These are phyloP conservation scores for Linnemannia schmuckeri DNA, from an alignment of 192 early-diverging fungal species.

Conservation along the genomic window DNA sequence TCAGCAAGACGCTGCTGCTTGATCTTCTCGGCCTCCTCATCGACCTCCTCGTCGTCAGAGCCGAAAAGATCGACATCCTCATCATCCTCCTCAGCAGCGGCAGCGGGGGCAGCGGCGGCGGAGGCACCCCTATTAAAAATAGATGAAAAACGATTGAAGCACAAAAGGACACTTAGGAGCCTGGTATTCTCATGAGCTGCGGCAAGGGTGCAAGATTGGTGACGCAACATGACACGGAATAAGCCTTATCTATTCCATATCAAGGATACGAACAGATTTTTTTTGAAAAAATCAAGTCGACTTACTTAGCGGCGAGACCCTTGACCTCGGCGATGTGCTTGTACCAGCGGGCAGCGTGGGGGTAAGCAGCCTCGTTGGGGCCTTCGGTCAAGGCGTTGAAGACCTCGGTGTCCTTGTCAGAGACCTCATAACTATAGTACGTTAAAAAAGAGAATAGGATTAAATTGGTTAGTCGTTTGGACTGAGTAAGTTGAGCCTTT, in stretches of 20 bases:
- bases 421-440: constrained; percentile 72
- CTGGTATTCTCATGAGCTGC: not conserved
- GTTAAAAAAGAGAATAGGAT: not conserved
- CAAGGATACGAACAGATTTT: not conserved
- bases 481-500: not conserved
- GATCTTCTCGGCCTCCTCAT: constrained; percentile 90
- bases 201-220: not conserved
- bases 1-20: constrained; percentile 91
- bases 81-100: constrained; percentile 84
- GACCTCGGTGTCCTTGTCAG: constrained; percentile 89
- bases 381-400: constrained; percentile 82
- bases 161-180: not conserved
- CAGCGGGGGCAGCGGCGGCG: constrained; percentile 64
- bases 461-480: not conserved
- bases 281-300: not conserved
- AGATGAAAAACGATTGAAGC: not conserved
- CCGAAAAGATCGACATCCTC: constrained; percentile 97
- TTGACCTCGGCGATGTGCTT: constrained; percentile 83
- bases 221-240: not conserved
- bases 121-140: constrained; percentile 66
- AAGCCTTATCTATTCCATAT: not conserved
- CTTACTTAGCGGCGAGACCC: constrained; percentile 67
- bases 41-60: constrained; percentile 93
- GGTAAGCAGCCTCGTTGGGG: constrained; percentile 80
- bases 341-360: constrained; percentile 96